A percentile compares a stretch with the other conserved stretches of the same genome.
Evolutionary conservation across 768 basidiomycete species (phyloP).

Genomic region (Suillus subluteus): DNA sequence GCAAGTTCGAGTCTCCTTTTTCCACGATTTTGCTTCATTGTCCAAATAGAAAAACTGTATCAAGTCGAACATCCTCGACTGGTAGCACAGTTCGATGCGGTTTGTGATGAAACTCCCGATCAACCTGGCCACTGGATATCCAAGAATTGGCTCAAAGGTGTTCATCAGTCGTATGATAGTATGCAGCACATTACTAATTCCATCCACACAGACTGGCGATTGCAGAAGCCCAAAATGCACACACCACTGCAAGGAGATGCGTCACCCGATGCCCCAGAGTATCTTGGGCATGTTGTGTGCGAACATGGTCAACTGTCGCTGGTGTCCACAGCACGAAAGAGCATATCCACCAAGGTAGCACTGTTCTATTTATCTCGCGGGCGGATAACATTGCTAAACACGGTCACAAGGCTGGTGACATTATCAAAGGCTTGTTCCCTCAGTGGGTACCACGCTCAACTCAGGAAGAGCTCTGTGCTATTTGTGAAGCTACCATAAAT

Average conservation of each 20-base stretch:
- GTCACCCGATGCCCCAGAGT: constrained; percentile 63
- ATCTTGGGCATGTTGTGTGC: constrained; percentile 63
- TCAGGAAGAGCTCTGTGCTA: constrained; percentile 54
- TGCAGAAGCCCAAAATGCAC: constrained; percentile 80
- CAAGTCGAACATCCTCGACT: constrained; percentile 65
- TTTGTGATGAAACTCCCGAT: constrained; percentile 47
- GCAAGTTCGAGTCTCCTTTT: constrained; percentile 36
- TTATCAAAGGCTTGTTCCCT: constrained; percentile 64
- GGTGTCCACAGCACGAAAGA: constrained; percentile 56
- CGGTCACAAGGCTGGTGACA: constrained; percentile 51
- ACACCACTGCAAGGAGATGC: constrained; percentile 58
- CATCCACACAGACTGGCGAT: constrained; percentile 65
- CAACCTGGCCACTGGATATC: constrained; percentile 70
- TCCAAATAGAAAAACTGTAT: constrained; percentile 64
- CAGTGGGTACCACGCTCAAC: constrained; percentile 61
- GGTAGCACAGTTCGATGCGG: constrained; percentile 61
- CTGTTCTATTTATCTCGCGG: constrained; percentile 14
- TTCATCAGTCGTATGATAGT: constrained; percentile 18
- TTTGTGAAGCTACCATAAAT: constrained; percentile 63
- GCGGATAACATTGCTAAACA: constrained; percentile 13
- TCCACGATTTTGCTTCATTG: constrained; percentile 6
- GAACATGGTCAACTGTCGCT: constrained; percentile 68
- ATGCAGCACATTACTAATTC: constrained; percentile 11
- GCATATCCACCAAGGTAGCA: constrained; percentile 62
- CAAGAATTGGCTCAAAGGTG: constrained; percentile 79